Percentiles rank a stretch among this genome's conserved stretches.
These are phyloP conservation scores for Globomyces pollinis-pini DNA, from an alignment of 192 early-diverging fungal species.

Conservation along the genomic window DNA sequence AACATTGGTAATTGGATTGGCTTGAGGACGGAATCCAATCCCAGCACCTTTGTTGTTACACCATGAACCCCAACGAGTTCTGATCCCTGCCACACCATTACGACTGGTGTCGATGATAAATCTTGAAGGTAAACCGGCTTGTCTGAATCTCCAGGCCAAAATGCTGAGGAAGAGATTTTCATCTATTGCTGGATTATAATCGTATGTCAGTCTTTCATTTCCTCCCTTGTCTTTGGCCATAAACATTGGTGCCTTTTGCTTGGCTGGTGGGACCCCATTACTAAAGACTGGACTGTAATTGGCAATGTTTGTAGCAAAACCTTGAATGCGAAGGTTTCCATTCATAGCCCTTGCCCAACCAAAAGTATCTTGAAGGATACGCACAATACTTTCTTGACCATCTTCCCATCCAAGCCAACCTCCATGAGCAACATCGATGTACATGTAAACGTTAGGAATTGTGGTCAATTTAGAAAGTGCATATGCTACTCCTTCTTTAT, in stretches of 20 bases:
- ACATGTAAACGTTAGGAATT: conserved; percentile 25
- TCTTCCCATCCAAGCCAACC: conserved; percentile 35
- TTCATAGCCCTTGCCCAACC: conserved; percentile 12
- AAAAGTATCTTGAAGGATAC: conserved; percentile 23
- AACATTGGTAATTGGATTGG: background rate
- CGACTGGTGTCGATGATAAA: conserved; percentile 25
- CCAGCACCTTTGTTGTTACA: conserved; percentile 29
- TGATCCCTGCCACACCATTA: conserved; percentile 16
- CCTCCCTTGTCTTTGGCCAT: background rate
- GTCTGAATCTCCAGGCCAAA: conserved; percentile 6
- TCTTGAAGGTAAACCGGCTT: conserved; percentile 15
- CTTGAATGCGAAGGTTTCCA: conserved; percentile 10
- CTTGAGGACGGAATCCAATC: conserved; percentile 9
- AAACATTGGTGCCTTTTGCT: no score
- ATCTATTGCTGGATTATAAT: conserved; percentile 25
- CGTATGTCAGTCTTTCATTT: background rate
- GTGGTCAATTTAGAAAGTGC: conserved; percentile 29
- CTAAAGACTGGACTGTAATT: conserved; percentile 38
- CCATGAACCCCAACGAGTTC: conserved; percentile 21
- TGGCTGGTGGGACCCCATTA: conserved; percentile 17
- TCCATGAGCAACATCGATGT: conserved; percentile 34
- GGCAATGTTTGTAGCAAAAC: conserved; percentile 35
- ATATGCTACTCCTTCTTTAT: conserved; percentile 32
- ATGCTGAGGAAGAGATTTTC: conserved; percentile 17
- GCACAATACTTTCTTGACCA: conserved; percentile 20